phyloP scores from a whole-genome alignment of 331 rosid genomes.

The Cydonia oblonga region DNA sequence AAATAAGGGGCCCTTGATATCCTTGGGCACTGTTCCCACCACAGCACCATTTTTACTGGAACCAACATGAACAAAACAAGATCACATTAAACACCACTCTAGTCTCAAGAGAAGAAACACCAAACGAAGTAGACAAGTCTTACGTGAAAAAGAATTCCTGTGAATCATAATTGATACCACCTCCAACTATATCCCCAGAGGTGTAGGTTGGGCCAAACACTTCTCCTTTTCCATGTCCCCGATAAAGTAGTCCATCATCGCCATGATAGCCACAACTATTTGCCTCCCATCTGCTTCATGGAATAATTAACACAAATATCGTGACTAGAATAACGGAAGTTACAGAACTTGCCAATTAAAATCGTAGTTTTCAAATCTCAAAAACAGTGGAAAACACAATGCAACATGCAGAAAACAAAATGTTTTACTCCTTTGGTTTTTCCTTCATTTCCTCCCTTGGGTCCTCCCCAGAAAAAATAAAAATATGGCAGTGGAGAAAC shows the following conservation, averaged over 20 bases:
- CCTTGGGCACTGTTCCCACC: conserved; percentile 63
- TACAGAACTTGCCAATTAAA: neutral
- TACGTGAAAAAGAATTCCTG: conserved; percentile 95
- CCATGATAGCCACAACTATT: conserved; percentile 97
- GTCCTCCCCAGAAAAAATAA: neutral
- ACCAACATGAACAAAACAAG: conserved; percentile 11
- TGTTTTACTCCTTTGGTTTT: neutral
- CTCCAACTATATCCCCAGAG: conserved; percentile 84
- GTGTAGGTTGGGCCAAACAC: conserved; percentile 82
- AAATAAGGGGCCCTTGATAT: conserved; percentile 59
- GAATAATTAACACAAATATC: neutral
- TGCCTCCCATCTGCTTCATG: conserved; percentile 70
- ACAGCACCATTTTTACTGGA: conserved; percentile 81
- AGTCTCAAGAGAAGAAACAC: neutral
- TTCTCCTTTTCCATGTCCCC: conserved; percentile 61
- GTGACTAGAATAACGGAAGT: neutral
- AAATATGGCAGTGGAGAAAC: neutral
- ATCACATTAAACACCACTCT: neutral
- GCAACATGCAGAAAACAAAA: neutral
- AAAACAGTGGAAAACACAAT: neutral
- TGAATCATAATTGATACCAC: conserved; percentile 79
- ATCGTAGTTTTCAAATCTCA: neutral
- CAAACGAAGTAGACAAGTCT: conserved; percentile 9
- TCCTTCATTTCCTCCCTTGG: neutral
- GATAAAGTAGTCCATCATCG: conserved; percentile 87